phyloP scores from a whole-genome alignment of 306 rosid species.

The Senna siamea region DNA sequence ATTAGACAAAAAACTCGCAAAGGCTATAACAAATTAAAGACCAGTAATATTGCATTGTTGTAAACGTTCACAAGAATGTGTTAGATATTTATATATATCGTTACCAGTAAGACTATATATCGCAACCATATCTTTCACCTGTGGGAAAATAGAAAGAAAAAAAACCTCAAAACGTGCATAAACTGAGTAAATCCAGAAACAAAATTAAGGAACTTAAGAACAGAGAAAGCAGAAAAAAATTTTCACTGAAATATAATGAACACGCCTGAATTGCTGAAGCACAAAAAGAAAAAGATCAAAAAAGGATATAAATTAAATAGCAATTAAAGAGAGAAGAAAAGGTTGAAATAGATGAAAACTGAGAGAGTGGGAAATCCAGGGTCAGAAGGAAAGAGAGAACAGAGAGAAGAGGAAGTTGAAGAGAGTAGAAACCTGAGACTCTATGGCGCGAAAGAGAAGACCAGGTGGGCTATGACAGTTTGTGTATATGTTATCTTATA shows the following conservation, averaged over 20 bases:
- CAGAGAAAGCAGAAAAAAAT: not conserved
- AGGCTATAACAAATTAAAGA: not conserved
- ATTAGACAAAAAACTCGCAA: not conserved
- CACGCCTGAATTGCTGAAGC: not conserved
- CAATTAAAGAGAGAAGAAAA: not conserved
- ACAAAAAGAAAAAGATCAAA: not conserved
- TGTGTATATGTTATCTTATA: not conserved
- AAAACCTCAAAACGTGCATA: not conserved
- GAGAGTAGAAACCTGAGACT: not conserved
- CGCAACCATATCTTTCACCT: not conserved
- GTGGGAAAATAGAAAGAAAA: not conserved
- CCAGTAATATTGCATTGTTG: not conserved
- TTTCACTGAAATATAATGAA: not conserved
- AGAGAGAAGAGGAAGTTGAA: not conserved
- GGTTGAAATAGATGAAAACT: not conserved
- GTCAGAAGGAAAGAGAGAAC: not conserved
- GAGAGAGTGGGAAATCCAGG: slow-evolving; percentile 3
- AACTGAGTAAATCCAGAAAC: not conserved
- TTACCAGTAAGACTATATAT: not conserved
- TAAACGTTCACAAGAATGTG: not conserved
- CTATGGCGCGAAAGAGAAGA: slow-evolving; percentile 7
- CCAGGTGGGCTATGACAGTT: not conserved
- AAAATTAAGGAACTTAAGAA: slow-evolving; percentile 1
- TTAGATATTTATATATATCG: not conserved
- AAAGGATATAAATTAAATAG: not conserved